Evolutionary conservation across 805 yeast species (phyloP).

Genomic region (Candida parachauliodes): DNA sequence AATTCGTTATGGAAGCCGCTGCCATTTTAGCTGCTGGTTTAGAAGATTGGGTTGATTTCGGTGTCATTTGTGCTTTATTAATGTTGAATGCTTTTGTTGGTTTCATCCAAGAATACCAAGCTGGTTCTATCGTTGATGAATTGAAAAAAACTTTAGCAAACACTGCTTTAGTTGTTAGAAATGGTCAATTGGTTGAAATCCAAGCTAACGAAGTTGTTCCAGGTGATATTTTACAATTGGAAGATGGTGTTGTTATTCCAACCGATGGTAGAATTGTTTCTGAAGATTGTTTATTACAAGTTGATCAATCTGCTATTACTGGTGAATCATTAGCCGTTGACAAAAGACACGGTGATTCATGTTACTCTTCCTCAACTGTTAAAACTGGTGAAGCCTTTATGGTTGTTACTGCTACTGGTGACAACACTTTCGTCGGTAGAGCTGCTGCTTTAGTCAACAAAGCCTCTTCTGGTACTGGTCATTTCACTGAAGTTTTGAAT

Average conservation of each 20-base stretch:
- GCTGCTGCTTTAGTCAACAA: constrained; percentile 95
- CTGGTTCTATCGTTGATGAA: constrained; percentile 96
- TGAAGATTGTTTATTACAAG: constrained; percentile 81
- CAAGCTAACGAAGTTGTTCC: constrained; percentile 87
- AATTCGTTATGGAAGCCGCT: constrained; percentile 97
- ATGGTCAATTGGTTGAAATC: constrained; percentile 72
- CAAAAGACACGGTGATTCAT: constrained; percentile 81
- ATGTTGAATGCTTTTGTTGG: constrained; percentile 89
- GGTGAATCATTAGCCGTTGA: constrained; percentile 97
- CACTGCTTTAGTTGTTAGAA: constrained; percentile 81
- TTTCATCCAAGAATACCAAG: constrained; percentile 96
- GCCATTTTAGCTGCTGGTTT: constrained; percentile 94
- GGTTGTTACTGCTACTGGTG: constrained; percentile 95
- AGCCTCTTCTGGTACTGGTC: constrained; percentile 92
- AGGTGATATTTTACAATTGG: constrained; percentile 89
- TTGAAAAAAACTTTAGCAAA: constrained; percentile 92
- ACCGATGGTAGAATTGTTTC: constrained; percentile 90
- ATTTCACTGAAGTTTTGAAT: constrained; percentile 94
- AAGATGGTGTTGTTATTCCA: constrained; percentile 90
- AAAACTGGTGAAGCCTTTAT: constrained; percentile 94
- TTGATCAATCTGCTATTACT: constrained; percentile 95
- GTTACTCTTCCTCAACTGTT: constrained; percentile 90
- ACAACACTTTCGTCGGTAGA: constrained; percentile 92
- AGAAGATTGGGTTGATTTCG: constrained; percentile 98
- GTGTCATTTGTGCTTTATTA: constrained; percentile 89